A percentile compares a stretch with the other conserved stretches of the same genome.
phyloP scores from a whole-genome alignment of 1,284 basidiomycete genomes.

The Wolfiporia cocos region DNA sequence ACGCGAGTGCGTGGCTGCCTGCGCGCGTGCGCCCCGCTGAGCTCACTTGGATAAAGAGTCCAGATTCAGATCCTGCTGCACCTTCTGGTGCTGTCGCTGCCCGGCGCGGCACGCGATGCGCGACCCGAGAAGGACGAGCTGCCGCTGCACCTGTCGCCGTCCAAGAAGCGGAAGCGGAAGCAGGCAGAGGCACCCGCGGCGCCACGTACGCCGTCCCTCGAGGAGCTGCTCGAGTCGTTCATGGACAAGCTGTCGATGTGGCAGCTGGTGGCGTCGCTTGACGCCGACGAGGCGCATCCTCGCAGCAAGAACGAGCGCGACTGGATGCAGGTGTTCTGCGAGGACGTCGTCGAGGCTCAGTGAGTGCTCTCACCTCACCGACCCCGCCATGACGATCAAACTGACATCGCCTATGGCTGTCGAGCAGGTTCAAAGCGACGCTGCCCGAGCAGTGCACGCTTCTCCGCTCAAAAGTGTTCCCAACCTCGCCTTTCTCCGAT shows the following conservation, averaged over 20 bases:
- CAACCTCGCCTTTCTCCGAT: slow-evolving; percentile 51
- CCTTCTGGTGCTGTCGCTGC: slow-evolving; percentile 56
- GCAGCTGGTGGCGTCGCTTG: slow-evolving; percentile 51
- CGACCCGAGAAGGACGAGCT: slow-evolving; percentile 5
- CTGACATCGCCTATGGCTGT: not conserved
- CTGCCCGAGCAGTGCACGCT: slow-evolving; percentile 52
- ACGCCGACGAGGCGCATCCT: slow-evolving; percentile 19
- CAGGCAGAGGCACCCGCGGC: slow-evolving; percentile 27
- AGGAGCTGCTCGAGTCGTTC: slow-evolving; percentile 58
- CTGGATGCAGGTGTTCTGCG: slow-evolving; percentile 68
- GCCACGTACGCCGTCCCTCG: slow-evolving; percentile 23
- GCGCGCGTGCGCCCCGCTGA: not conserved
- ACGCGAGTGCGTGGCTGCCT: slow-evolving; percentile 51
- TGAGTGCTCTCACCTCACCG: slow-evolving; percentile 27
- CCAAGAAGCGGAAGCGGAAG: slow-evolving; percentile 25
- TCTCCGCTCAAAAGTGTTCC: slow-evolving; percentile 63
- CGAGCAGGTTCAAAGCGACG: slow-evolving; percentile 45
- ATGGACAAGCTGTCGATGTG: slow-evolving; percentile 75
- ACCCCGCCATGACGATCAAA: not conserved
- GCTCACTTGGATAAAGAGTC: slow-evolving; percentile 36
- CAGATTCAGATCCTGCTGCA: slow-evolving; percentile 69
- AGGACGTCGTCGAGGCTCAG: slow-evolving; percentile 58
- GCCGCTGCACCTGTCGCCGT: slow-evolving; percentile 15
- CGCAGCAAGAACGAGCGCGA: slow-evolving; percentile 39
- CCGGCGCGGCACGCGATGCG: slow-evolving; percentile 29